Base-by-base conservation (phyloP, 2,329 filamentous ascomycete genomes). In the Xylariaceae sp. region DNA sequence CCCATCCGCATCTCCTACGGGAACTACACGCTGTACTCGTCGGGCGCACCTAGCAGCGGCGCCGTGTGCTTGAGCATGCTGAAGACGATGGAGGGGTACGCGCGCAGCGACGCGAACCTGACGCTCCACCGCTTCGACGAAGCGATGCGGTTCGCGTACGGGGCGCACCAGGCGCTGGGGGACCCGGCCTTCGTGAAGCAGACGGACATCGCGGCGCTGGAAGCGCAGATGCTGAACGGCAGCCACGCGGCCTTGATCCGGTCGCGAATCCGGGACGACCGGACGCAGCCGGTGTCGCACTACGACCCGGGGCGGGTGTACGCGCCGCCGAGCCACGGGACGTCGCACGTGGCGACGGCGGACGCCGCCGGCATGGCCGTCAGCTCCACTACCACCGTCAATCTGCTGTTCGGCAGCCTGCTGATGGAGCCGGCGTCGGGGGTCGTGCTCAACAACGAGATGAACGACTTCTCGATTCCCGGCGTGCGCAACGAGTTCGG, bases 141-240 rank as follows among this genome's bases (percentile, higher is more conserved):
- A 78, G 89, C 92, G 12, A 91, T 96, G 77, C 84, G 91, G 20
- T 98, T 96, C 71, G 92, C 85, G 2, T 98, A 97, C 70, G 92
- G 88, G 3, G 78, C 89, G 65, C 86, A 92, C 54, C 81, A 86
- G n/a, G 81, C 87, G 23, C 82, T 98, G 0, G 93, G 92, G 3
- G 95, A 98, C 71, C 95, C 93, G 0, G 78, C 76, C 1, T 96
- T 89, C 70, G 83, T 96, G 3, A n/a, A n/a, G n/a, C 63, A 79
- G 32, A 14, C 32, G 0, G 83, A 84, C 26, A 77, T 93, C 48
- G 74, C 79, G 7, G 71, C 75, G 7, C 88, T 89, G 62, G 87
- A 97, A 72, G 71, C 79, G 1, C 71, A 79, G 2, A 89, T 98
- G 79, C 73, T 97, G 18, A 82, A 82, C 43, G 74, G 81, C 0